Conservation (phyloP, 768 basidiomycete species). For the Coprinopsis sp. region DNA sequence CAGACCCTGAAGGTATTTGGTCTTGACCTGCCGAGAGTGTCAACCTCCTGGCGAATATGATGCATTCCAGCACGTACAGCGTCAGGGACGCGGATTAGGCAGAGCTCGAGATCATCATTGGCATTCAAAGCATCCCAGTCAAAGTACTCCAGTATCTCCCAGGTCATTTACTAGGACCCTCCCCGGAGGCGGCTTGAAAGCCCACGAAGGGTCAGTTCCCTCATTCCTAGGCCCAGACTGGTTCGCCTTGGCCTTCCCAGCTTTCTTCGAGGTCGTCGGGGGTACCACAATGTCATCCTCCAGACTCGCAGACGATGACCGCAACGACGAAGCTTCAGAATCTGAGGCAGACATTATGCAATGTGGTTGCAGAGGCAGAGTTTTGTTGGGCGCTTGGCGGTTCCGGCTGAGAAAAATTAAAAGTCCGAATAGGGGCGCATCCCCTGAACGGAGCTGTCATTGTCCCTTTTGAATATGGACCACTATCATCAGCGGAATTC, state of each 20-base stretch:
- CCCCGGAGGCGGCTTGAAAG: slow-evolving; percentile 54
- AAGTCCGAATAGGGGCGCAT: neutral
- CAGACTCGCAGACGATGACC: neutral
- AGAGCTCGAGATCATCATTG: slow-evolving; percentile 59
- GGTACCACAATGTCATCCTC: neutral
- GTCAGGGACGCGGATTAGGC: slow-evolving; percentile 67
- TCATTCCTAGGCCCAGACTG: slow-evolving; percentile 50
- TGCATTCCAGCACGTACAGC: slow-evolving; percentile 44
- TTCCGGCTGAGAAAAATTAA: neutral
- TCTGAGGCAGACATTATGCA: neutral
- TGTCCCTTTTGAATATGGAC: slow-evolving; percentile 3
- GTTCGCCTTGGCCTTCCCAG: slow-evolving; percentile 24
- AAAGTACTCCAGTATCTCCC: slow-evolving; percentile 49
- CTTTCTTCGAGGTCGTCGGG: slow-evolving; percentile 57
- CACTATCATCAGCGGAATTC: neutral
- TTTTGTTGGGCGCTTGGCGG: neutral
- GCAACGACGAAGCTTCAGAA: neutral
- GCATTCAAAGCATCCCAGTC: slow-evolving; percentile 64
- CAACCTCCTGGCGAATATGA: slow-evolving; percentile 1
- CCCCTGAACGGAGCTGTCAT: neutral
- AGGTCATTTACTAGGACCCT: slow-evolving; percentile 42
- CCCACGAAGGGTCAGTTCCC: slow-evolving; percentile 52
- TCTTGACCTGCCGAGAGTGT: slow-evolving; percentile 55
- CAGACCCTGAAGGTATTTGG: slow-evolving; percentile 54
- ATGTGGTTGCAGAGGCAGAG: too few species aligned